Evolutionary conservation across 2,329 filamentous ascomycete genomes (phyloP), one percentile per base, ranked within the genome.

Genomic region (Seiridium cupressi): DNA sequence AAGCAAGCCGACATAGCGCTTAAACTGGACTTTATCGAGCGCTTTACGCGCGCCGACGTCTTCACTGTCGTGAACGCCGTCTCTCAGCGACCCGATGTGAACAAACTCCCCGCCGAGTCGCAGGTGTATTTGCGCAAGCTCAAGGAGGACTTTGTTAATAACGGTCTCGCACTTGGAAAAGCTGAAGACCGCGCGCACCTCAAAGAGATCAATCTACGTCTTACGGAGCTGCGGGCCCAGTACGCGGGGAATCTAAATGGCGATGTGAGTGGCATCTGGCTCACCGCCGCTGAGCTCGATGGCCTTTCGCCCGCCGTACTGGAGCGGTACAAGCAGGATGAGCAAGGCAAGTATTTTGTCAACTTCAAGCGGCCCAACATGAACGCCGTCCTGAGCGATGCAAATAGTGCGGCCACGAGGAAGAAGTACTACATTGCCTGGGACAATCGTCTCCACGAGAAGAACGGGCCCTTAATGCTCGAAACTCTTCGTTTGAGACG

Each of bases 311-410:
- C 51, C 5, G 51, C 51, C 8, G 36, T 55, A 7, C 51, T 55
- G n/a, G 51, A 55, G 32, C 51, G 51, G 4, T 55, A 40, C 36
- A 55, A 55, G 51, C 32, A 26, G 26, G 36, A 26, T 35, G 51
- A 55, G 8, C 32, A 55, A 13, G 36, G 51, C 9, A 55, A 55
- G 35, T 55, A 36, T 7, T 55, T 26, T 26, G 51, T 55, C 36
- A 55, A 26, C 26, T 55, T 55, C 51, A 55, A 55, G 51, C 38
- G 26, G 7, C 51, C 51, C 36, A 35, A 55, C 36, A 55, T 10
- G 51, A 42, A 11, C 42, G 51, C 51, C 4, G 51, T 55, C 9
- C 9, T 36, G n/a, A 38, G 51, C 34, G 7, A 35, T 26, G 51
- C 42, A 31, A 32, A 55, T 9, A 55, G 35, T 42, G 36, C 26